Base-by-base conservation (phyloP, 129 eudicot genomes). In the Cynara cardunculus region DNA sequence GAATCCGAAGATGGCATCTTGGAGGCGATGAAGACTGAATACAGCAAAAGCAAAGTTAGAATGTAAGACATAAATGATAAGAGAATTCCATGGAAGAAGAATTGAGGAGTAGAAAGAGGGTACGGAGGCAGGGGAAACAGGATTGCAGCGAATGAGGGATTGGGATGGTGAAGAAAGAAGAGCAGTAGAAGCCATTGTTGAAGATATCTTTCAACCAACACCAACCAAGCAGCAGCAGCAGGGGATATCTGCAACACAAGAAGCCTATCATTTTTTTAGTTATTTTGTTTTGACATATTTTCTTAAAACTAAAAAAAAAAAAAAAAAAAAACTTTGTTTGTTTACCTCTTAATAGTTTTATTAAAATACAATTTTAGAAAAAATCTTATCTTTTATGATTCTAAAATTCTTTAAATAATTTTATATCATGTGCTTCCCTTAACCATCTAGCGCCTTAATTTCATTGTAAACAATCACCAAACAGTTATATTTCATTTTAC, bases 11-110 rank as follows among this genome's bases (percentile, higher is more conserved):
- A 10, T 25, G 39, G 73, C 84, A 72, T 79, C 80, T 67, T n/a
- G 3, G 78, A 31, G 71, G 24, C 71, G 78, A 69, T 3, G 77
- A 46, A 31, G 81, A 53, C 90, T 84, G 78, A 25, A 74, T 35
- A 11, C 69, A 72, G 32, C 18, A 78, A 61, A 39, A 72, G 4
- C 19, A 69, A 56, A 1, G 18, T 69, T 25, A 79, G 56, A 79
- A 25, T 12, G 44, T 4, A 53, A 53, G 2, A 39, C 11, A 49
- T 16, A 14, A 16, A 14, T 49, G 24, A 56, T 56, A 18, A 56
- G 65, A 56, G 2, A n/a, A 56, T 1, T 25, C 49, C 27, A 34
- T 8, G 72, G 27, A 11, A 16, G 18, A 65, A 71, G 25, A 27
- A 71, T 8, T 35, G 39, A 7, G 12, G 68, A 28, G 53, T 24